Percentiles rank a stretch among this genome's conserved stretches.
These are phyloP conservation scores for Colletotrichum agaves DNA, from an alignment of 2,329 filamentous ascomycete genomes.

Conservation along the genomic window DNA sequence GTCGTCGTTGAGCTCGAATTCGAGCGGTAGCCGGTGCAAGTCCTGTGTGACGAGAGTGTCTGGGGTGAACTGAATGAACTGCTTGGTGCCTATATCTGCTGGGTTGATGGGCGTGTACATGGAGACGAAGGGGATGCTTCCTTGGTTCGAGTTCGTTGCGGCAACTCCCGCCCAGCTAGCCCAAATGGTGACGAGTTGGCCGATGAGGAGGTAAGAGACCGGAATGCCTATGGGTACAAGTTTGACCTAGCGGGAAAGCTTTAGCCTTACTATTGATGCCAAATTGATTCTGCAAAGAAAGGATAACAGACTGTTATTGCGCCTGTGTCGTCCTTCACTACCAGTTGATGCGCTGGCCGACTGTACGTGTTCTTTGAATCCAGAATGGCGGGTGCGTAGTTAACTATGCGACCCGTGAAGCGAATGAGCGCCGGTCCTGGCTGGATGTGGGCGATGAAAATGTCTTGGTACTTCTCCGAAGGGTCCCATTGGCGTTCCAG, in stretches of 20 bases:
- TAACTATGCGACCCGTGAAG: constrained; percentile 66
- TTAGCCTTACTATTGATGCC: background rate
- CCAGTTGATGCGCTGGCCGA: constrained; percentile 60
- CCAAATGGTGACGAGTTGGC: constrained; percentile 66
- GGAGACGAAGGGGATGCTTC: constrained; percentile 53
- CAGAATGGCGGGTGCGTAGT: constrained; percentile 58
- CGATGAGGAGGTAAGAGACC: constrained; percentile 47
- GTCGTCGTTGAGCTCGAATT: constrained; percentile 44
- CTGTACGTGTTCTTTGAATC: constrained; percentile 48
- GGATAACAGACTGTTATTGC: constrained; percentile 58
- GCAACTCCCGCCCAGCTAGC: constrained; percentile 64
- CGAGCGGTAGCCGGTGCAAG: constrained; percentile 57
- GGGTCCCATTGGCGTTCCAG: constrained; percentile 53
- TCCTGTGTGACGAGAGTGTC: constrained; percentile 44
- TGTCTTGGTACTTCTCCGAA: constrained; percentile 57
- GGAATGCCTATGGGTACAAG: constrained; percentile 55
- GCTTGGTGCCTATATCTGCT: constrained; percentile 59
- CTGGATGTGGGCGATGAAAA: constrained; percentile 57
- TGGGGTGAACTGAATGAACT: constrained; percentile 63
- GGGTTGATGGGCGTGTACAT: constrained; percentile 68
- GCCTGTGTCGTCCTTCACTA: constrained; percentile 66
- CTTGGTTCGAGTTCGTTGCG: constrained; percentile 45
- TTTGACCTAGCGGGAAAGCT: constrained; percentile 52
- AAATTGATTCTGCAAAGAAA: background rate
- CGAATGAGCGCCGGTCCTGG: constrained; percentile 61